A percentile compares a stretch with the other conserved stretches of the same genome.
These are phyloP conservation scores for Chaetomiaceae sp. DNA, from an alignment of 2,329 filamentous ascomycete species.

Conservation along the genomic window DNA sequence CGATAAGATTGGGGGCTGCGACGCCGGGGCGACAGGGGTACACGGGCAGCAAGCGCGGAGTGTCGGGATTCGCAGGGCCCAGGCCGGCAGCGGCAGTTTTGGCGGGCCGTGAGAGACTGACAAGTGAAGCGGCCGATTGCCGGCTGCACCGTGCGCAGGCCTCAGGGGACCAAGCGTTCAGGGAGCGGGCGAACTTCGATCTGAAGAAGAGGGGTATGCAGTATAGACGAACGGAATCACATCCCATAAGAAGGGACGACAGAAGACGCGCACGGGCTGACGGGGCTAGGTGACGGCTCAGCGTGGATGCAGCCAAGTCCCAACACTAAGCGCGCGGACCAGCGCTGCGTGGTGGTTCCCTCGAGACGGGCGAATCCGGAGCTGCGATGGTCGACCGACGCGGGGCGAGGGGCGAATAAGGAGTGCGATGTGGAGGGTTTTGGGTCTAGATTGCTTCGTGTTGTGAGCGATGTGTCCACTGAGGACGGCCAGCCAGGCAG, in stretches of 20 bases:
- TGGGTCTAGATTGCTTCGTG: conserved; percentile 3
- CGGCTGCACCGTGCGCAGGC: conserved; percentile 8
- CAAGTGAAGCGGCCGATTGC: conserved; percentile 12
- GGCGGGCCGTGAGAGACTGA: conserved; percentile 16
- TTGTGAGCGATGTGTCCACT: not conserved
- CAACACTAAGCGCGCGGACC: conserved; percentile 3
- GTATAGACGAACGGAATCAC: not conserved
- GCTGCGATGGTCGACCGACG: conserved; percentile 4
- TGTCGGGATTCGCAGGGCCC: conserved; percentile 11
- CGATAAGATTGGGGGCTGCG: conserved; percentile 17
- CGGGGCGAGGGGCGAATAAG: not conserved
- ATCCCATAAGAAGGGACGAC: not conserved
- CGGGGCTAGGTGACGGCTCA: too few relatives aligned
- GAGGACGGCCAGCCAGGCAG: too few relatives aligned
- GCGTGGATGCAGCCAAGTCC: not conserved
- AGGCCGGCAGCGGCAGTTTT: conserved; percentile 20
- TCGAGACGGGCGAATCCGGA: conserved; percentile 15
- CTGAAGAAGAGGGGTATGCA: too few relatives aligned
- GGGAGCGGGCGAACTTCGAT: not conserved
- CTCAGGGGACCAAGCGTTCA: conserved; percentile 10
- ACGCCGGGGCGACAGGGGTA: conserved; percentile 8
- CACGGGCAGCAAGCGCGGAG: conserved; percentile 15
- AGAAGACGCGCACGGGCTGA: not conserved
- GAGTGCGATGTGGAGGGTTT: not conserved
- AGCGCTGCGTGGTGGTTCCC: too few relatives aligned